phyloP scores from a whole-genome alignment of 75 land plant genomes.

The Larix kaempferi region DNA sequence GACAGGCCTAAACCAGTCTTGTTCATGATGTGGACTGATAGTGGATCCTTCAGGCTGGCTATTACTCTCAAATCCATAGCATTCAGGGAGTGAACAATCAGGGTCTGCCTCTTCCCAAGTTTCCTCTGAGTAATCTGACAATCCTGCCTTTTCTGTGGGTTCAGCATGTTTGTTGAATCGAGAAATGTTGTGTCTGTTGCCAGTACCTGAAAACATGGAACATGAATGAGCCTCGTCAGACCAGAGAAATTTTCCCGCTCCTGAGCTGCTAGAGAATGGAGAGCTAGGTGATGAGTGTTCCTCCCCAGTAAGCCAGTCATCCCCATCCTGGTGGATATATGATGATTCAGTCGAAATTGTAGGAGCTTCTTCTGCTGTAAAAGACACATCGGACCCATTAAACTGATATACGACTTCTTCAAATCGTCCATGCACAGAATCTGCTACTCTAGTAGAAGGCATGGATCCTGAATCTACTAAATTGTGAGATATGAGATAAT shows the following conservation, averaged over 20 bases:
- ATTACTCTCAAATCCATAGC: slow-evolving; percentile 4
- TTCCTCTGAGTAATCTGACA: neutral
- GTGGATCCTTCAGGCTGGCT: neutral
- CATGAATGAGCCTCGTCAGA: slow-evolving; percentile 2
- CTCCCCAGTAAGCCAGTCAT: slow-evolving; percentile 25
- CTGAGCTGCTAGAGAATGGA: slow-evolving; percentile 26
- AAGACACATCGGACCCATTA: slow-evolving; percentile 22
- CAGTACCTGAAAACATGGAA: neutral
- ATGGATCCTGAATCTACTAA: neutral
- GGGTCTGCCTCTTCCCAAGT: slow-evolving; percentile 10
- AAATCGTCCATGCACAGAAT: slow-evolving; percentile 44
- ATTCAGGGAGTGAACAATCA: neutral
- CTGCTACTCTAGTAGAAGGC: slow-evolving; percentile 25
- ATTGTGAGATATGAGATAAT: slow-evolving; percentile 14
- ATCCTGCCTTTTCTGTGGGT: slow-evolving; percentile 2
- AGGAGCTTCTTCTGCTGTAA: slow-evolving; percentile 17
- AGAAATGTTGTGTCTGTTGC: slow-evolving; percentile 15
- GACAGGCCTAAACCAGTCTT: neutral
- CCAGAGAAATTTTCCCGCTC: slow-evolving; percentile 8
- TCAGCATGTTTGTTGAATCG: slow-evolving; percentile 34
- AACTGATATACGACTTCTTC: slow-evolving; percentile 43
- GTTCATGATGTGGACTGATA: slow-evolving; percentile 1
- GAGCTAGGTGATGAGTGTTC: slow-evolving; percentile 51
- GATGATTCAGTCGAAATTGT: neutral
- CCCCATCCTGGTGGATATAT: slow-evolving; percentile 18